Percentiles rank a stretch among this genome's conserved stretches.
These are phyloP conservation scores for Populus trichocarpa DNA, from an alignment of 441 rosid genomes.

Conservation along the genomic window DNA sequence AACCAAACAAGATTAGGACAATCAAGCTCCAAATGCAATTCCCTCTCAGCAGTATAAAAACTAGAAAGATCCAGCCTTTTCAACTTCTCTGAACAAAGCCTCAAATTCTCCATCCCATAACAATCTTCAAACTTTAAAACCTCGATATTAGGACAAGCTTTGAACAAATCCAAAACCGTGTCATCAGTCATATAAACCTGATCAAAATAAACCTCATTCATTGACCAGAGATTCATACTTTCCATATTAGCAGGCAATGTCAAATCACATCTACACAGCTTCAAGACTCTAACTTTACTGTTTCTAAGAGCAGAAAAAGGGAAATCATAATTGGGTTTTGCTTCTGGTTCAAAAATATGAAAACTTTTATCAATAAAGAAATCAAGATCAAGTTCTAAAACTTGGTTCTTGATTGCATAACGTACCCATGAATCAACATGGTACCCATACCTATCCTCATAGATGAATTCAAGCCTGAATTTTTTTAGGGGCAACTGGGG, in stretches of 20 bases:
- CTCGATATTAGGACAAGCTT: constrained; percentile 14
- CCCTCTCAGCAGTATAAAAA: constrained; percentile 2
- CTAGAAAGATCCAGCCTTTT: constrained; percentile 6
- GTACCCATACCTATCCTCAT: constrained; percentile 1
- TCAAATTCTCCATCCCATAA: constrained; percentile 11
- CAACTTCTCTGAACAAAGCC: constrained; percentile 15
- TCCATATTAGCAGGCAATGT: constrained; percentile 7
- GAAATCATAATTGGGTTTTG: constrained; percentile 6
- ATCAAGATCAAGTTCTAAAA: not conserved
- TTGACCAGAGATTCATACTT: not conserved
- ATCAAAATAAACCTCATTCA: constrained; percentile 7
- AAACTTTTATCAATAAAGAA: not conserved
- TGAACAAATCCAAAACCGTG: constrained; percentile 9
- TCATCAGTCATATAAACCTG: constrained; percentile 11
- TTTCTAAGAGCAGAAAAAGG: constrained; percentile 7
- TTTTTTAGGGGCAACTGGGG: not conserved
- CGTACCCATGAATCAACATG: not conserved
- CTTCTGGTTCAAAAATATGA: not conserved
- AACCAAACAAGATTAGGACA: constrained; percentile 15
- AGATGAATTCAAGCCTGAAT: constrained; percentile 13
- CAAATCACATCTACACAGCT: constrained; percentile 10
- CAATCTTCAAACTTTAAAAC: constrained; percentile 14
- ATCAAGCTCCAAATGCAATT: constrained; percentile 18
- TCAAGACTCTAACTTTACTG: constrained; percentile 10
- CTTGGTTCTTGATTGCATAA: not conserved